phyloP scores from a whole-genome alignment of 1,139 yeast species.

The Yamadazyma jaroonii region DNA sequence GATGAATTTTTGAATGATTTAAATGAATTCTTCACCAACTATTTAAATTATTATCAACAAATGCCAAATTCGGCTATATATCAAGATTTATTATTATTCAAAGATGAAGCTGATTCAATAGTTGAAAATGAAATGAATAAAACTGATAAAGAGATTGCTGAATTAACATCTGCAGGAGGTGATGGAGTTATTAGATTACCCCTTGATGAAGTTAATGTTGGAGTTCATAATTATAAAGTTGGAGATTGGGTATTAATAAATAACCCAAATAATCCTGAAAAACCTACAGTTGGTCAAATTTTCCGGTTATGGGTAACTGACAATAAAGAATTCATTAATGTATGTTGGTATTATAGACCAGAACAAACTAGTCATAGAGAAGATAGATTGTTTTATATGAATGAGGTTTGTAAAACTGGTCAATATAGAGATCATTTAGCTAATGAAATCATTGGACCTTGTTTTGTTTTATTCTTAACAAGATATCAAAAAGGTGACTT shows the following conservation, averaged over 20 bases:
- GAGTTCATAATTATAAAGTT: constrained; percentile 72
- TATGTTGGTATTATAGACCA: constrained; percentile 97
- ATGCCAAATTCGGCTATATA: constrained; percentile 55
- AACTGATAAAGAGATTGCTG: constrained; percentile 78
- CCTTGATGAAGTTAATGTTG: constrained; percentile 67
- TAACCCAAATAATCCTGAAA: constrained; percentile 82
- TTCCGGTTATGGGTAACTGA: constrained; percentile 92
- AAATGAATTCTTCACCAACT: constrained; percentile 70
- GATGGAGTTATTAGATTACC: constrained; percentile 66
- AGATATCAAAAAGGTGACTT: constrained; percentile 95
- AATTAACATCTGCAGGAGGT: constrained; percentile 58
- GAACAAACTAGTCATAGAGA: constrained; percentile 95
- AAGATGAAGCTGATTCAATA: constrained; percentile 56
- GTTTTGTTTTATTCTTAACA: constrained; percentile 92
- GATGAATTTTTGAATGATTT: constrained; percentile 77
- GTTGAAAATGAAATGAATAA: constrained; percentile 72
- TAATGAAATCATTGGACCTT: constrained; percentile 86
- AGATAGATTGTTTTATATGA: constrained; percentile 84
- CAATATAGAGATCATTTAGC: constrained; percentile 93
- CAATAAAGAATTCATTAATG: constrained; percentile 85
- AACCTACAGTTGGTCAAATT: constrained; percentile 92
- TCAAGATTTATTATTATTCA: constrained; percentile 61
- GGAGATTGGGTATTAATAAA: constrained; percentile 94
- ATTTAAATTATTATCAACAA: constrained; percentile 52
- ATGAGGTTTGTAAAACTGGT: constrained; percentile 95